Evolutionary conservation across 2,329 filamentous ascomycete species (phyloP).

Genomic region (Mariannaea elegans): DNA sequence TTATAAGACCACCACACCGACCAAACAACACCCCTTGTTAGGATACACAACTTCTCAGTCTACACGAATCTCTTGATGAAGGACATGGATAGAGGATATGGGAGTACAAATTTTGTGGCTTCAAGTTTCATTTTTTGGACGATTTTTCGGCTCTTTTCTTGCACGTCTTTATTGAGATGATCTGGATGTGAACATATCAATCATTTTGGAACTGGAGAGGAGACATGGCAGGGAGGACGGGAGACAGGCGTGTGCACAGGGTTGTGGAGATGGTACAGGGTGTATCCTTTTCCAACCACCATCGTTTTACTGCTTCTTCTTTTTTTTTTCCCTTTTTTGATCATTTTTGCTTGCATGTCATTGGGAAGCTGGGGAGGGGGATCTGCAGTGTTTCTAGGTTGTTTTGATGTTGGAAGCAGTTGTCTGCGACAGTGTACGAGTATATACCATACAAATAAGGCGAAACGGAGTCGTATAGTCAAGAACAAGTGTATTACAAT

Average conservation of each 20-base stretch:
- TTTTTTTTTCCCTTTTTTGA: not conserved
- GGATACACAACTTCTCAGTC: slow-evolving; percentile 30
- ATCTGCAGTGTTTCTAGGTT: not conserved
- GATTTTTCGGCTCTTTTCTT: slow-evolving; percentile 9
- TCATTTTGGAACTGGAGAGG: not conserved
- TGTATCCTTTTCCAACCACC: not conserved
- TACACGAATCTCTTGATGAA: slow-evolving; percentile 37
- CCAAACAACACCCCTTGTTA: slow-evolving; percentile 16
- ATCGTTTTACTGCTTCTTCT: not conserved
- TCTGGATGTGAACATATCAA: not conserved
- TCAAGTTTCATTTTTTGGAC: slow-evolving; percentile 18
- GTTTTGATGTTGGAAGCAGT: slow-evolving; percentile 11
- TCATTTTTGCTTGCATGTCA: not conserved
- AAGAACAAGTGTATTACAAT: too few relatives aligned
- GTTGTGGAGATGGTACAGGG: not conserved
- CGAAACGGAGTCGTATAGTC: not conserved
- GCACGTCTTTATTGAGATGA: not conserved
- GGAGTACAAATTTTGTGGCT: slow-evolving; percentile 36
- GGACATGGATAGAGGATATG: slow-evolving; percentile 39
- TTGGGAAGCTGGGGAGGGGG: not conserved
- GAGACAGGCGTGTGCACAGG: not conserved
- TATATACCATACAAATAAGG: slow-evolving; percentile 23
- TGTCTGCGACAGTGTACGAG: slow-evolving; percentile 22
- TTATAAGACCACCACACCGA: slow-evolving; percentile 8
- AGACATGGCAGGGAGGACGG: not conserved